phyloP scores from a whole-genome alignment of 805 yeast genomes.

The Cyberlindnera veronae region DNA sequence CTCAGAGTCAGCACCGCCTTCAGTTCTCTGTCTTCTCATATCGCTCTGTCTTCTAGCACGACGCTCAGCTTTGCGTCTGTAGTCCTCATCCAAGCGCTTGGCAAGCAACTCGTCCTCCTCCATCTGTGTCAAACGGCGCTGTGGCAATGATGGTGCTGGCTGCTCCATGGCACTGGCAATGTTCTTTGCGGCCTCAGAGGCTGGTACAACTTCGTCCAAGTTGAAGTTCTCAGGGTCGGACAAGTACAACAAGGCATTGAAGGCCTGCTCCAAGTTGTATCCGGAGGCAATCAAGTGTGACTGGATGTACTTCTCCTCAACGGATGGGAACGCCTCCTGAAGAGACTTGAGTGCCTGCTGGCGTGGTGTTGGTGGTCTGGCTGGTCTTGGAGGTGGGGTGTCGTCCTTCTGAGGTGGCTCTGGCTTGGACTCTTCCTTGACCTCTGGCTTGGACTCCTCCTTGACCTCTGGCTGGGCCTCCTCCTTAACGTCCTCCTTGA shows the following conservation, averaged over 20 bases:
- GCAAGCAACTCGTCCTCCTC: constrained; percentile 82
- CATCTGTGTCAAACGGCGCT: constrained; percentile 30
- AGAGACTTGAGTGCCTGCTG: constrained; percentile 55
- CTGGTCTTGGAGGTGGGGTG: constrained; percentile 46
- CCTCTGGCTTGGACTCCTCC: constrained; percentile 5
- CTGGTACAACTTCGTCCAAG: constrained; percentile 41
- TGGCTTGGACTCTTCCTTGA: constrained; percentile 9
- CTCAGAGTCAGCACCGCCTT: constrained; percentile 25
- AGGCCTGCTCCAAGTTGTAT: constrained; percentile 80
- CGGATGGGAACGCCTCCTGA: constrained; percentile 80
- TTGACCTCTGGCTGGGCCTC: not conserved
- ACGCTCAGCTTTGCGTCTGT: constrained; percentile 30
- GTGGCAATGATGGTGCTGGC: constrained; percentile 32
- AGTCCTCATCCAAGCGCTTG: constrained; percentile 69
- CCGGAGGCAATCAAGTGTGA: constrained; percentile 84
- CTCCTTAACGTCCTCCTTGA: constrained; percentile 7
- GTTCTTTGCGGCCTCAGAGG: constrained; percentile 11
- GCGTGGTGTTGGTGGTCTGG: constrained; percentile 61
- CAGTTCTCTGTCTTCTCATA: constrained; percentile 11
- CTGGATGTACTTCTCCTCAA: constrained; percentile 66
- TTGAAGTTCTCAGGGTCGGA: constrained; percentile 62
- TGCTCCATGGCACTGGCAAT: constrained; percentile 26
- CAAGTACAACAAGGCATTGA: constrained; percentile 77
- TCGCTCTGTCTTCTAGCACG: constrained; percentile 28
- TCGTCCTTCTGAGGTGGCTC: constrained; percentile 12